These are phyloP conservation scores for Saussurea involucrata DNA, from an alignment of 129 eudicot genomes.

Conservation along the genomic window DNA sequence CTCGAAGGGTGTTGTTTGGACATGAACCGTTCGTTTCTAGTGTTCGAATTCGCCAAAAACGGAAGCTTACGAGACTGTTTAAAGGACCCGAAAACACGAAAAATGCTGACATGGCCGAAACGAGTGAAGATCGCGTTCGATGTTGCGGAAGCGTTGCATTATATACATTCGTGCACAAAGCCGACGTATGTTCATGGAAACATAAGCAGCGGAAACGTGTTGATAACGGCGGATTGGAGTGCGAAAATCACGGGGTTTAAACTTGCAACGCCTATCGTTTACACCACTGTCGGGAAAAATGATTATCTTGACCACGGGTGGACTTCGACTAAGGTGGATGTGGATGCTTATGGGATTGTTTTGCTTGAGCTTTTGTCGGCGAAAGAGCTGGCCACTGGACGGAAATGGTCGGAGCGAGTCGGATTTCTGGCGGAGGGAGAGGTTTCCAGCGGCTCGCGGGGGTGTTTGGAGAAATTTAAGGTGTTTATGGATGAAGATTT, in stretches of 20 bases:
- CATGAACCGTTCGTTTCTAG: slow-evolving; percentile 21
- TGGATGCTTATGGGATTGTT: slow-evolving; percentile 45
- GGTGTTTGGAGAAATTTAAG: slow-evolving; percentile 42
- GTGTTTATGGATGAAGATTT: slow-evolving; percentile 44
- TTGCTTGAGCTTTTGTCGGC: slow-evolving; percentile 45
- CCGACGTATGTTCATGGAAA: slow-evolving; percentile 44
- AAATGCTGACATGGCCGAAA: slow-evolving; percentile 35
- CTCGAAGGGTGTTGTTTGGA: slow-evolving; percentile 41
- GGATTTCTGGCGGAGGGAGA: slow-evolving; percentile 16
- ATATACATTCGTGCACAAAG: slow-evolving; percentile 54
- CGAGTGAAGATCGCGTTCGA: slow-evolving; percentile 52
- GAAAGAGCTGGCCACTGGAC: slow-evolving; percentile 26
- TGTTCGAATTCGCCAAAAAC: slow-evolving; percentile 45
- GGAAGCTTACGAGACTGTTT: slow-evolving; percentile 49
- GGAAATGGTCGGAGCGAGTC: slow-evolving; percentile 26
- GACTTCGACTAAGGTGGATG: slow-evolving; percentile 33
- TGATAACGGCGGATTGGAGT: slow-evolving; percentile 42
- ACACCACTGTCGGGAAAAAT: slow-evolving; percentile 9
- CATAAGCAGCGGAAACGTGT: slow-evolving; percentile 30
- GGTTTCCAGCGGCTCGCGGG: slow-evolving; percentile 10
- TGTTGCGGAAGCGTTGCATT: slow-evolving; percentile 50
- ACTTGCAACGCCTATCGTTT: slow-evolving; percentile 24
- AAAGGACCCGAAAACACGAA: slow-evolving; percentile 15
- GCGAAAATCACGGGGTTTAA: slow-evolving; percentile 48
- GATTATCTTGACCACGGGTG: slow-evolving; percentile 16